Evolutionary conservation across 2,329 filamentous ascomycete species (phyloP).

Genomic region (Zymoseptoria crescenta): DNA sequence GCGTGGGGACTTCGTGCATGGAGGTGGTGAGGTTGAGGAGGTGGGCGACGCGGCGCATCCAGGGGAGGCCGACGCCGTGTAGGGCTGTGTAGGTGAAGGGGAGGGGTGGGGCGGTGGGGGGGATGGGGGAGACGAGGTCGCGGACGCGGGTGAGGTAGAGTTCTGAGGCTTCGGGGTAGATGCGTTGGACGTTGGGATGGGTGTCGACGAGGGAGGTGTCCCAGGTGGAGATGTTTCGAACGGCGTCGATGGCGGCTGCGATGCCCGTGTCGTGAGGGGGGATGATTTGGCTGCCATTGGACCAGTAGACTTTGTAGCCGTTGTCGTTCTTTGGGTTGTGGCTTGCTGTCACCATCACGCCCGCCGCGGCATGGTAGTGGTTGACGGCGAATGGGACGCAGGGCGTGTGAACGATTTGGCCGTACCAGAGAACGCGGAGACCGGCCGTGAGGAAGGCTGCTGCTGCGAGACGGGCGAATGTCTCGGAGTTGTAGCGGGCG

Average conservation of each 20-base stretch:
- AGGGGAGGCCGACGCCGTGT: constrained; percentile 47
- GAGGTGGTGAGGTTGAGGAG: constrained; percentile 20
- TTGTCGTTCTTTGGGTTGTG: constrained; percentile 59
- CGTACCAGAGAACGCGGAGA: constrained; percentile 53
- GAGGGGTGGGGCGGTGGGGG: constrained; percentile 13
- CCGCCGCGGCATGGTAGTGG: constrained; percentile 47
- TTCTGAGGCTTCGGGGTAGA: constrained; percentile 35
- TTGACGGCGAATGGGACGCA: constrained; percentile 55
- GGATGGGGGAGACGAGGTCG: constrained; percentile 21
- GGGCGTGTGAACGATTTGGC: constrained; percentile 50
- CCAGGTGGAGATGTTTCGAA: constrained; percentile 46
- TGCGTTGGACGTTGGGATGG: constrained; percentile 35
- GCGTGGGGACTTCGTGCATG: constrained; percentile 43
- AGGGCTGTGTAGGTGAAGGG: constrained; percentile 50
- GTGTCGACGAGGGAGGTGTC: constrained; percentile 38
- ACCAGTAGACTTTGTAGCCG: constrained; percentile 61
- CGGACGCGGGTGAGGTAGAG: constrained; percentile 34
- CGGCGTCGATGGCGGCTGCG: constrained; percentile 47
- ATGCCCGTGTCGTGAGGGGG: constrained; percentile 54
- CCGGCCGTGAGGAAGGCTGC: constrained; percentile 52
- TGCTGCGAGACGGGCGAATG: constrained; percentile 53
- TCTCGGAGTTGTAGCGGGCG: constrained; percentile 54
- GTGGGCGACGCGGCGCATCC: constrained; percentile 39
- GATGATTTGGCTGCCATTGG: constrained; percentile 59
- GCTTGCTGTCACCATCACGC: constrained; percentile 59